Base-by-base conservation (phyloP, 306 rosid species). In the Hylodesmum podocarpum region DNA sequence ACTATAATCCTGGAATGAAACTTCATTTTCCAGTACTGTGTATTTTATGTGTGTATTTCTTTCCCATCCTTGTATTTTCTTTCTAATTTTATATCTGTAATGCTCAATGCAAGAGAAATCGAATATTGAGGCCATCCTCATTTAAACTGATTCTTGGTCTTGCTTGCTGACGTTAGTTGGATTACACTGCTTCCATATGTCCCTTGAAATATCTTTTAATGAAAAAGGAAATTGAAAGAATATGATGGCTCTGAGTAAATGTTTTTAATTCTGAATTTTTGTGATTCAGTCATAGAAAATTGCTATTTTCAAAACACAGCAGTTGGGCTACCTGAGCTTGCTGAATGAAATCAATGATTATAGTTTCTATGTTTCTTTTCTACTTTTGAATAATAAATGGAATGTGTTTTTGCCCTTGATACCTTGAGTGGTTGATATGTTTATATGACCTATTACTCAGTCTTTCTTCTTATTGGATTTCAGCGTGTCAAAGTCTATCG, bases 401-500 rank as follows among this genome's bases (percentile, higher is more conserved):
- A 37, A 69, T 72, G 40, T 54, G 55, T 34, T 67, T 33, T 1
- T 7, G 6, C 2, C 24, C 31, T 51, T 54, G 64, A 33, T 14
- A 34, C 69, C 68, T 62, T 70, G 49, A 63, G 21, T 70, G 41
- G 46, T 65, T 37, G 44, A 50, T 21, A 69, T 41, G 41, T 37
- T 1, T 3, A 16, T 47, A n/a, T 28, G 49, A 73, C 57, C 66
- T 66, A 9, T 64, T 24, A 10, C 51, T 67, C 2, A 27, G 43
- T 59, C 19, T 59, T 62, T 34, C 49, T 50, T 72, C 63, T 77
- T 76, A 14, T 34, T 83, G 62, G 59, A 75, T 80, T 82, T 75
- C 98, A 94, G 98, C 97, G 98, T 41, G 98, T 94, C 70, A 94
- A 94, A 87, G 92, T 94, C 21, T 94, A 94, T 73, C 98, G 98